Percentiles rank a stretch among this genome's conserved stretches.
Conservation (phyloP, 1,284 basidiomycete genomes). For the Pholiota adiposa region DNA sequence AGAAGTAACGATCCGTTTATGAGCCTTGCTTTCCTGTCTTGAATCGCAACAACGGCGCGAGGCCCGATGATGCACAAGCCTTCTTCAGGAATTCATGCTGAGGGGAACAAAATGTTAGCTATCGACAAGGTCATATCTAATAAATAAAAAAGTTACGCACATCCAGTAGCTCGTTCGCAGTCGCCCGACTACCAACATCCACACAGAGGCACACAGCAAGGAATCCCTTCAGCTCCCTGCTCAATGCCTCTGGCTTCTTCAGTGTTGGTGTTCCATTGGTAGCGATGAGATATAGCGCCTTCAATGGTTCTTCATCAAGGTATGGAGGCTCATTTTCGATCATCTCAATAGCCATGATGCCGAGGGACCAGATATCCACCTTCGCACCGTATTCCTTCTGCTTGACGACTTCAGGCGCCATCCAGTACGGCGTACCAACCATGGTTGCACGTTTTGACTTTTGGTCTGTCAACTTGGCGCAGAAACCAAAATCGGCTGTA, state of each 20-base stretch:
- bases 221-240: constrained; percentile 93
- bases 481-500: constrained; percentile 97
- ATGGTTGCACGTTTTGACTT: constrained; percentile 99
- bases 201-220: constrained; percentile 97
- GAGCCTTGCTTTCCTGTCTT: constrained; percentile 51
- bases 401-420: constrained; percentile 99
- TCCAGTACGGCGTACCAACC: constrained; percentile 99
- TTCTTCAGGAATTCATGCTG: constrained; percentile 93
- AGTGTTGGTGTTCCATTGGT: constrained; percentile 98
- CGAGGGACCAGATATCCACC: constrained; percentile 98
- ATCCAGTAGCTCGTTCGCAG: constrained; percentile 89
- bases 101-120: constrained; percentile 19
- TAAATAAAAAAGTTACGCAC: constrained; percentile 49
- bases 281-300: constrained; percentile 96
- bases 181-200: constrained; percentile 94
- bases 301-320: constrained; percentile 96
- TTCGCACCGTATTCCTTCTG: constrained; percentile 99
- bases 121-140: constrained; percentile 10
- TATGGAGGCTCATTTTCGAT: constrained; percentile 99
- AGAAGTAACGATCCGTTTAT: constrained; percentile 20
- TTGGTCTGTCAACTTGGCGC: constrained; percentile 96
- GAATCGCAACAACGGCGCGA: constrained; percentile 85
- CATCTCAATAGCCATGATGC: constrained; percentile 99
- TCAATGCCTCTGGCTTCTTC: constrained; percentile 94
- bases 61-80: constrained; percentile 78